A percentile compares a stretch with the other conserved stretches of the same genome.
Evolutionary conservation across 495 filamentous ascomycete species (phyloP).

Genomic region (Chaetomium fimeti): DNA sequence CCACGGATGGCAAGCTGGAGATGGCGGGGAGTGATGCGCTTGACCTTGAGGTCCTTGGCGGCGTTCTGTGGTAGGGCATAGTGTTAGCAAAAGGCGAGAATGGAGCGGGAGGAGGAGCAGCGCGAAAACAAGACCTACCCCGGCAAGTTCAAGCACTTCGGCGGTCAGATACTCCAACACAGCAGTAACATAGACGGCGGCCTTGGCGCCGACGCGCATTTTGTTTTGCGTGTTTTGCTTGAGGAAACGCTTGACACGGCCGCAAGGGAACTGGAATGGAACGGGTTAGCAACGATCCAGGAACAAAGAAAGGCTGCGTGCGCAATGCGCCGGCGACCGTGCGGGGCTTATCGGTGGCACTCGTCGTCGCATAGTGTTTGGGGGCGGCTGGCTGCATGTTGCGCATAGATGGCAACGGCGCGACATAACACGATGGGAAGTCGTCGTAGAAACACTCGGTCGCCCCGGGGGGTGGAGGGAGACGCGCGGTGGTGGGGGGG

Average conservation of each 20-base stretch:
- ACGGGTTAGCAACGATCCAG: constrained; percentile 35
- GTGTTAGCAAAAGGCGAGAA: constrained; percentile 1
- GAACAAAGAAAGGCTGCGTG: not conserved
- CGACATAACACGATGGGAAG: not conserved
- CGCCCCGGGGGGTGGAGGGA: constrained; percentile 15
- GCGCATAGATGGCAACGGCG: not conserved
- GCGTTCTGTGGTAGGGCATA: constrained; percentile 61
- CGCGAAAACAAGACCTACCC: constrained; percentile 51
- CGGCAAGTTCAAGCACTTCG: constrained; percentile 96
- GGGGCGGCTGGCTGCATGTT: not conserved
- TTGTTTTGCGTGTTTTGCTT: constrained; percentile 99
- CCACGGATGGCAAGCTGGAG: constrained; percentile 97
- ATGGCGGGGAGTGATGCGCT: constrained; percentile 98
- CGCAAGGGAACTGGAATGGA: constrained; percentile 84
- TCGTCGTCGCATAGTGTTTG: constrained; percentile 2
- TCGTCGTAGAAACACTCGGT: not conserved
- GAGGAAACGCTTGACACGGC: constrained; percentile 99
- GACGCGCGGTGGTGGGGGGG: constrained; percentile 26
- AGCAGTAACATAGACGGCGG: constrained; percentile 96
- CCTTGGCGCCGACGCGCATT: constrained; percentile 99
- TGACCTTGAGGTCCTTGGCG: constrained; percentile 98
- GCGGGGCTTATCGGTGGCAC: constrained; percentile 4
- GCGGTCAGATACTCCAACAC: constrained; percentile 98
- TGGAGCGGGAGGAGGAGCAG: constrained; percentile 14
- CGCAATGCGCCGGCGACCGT: not conserved